A percentile compares a stretch with the other conserved stretches of the same genome.
phyloP scores from a whole-genome alignment of 2,329 filamentous ascomycete genomes.

The Pestalotiopsis sp. region DNA sequence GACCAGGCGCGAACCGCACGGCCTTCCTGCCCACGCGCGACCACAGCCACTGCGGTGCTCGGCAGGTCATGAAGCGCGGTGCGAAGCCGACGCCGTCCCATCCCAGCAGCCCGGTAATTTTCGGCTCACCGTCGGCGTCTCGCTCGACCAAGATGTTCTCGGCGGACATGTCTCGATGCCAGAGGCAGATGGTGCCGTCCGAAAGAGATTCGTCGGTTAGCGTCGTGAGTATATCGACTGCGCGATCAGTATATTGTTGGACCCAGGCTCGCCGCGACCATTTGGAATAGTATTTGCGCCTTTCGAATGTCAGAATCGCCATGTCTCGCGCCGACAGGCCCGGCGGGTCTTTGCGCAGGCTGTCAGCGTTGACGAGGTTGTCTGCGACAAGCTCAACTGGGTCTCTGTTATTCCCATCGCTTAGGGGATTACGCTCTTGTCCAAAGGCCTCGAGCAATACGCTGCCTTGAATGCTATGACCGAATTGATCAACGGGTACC shows the following conservation, averaged over 20 bases:
- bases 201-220: background rate
- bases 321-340: background rate
- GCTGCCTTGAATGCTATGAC: background rate
- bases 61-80: background rate
- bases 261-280: background rate
- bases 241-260: background rate
- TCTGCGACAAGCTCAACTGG: background rate
- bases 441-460: background rate
- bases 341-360: background rate
- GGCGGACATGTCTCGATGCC: background rate
- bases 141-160: slow-evolving; percentile 3
- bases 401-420: background rate
- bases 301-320: background rate
- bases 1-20: background rate
- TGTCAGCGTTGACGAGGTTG: background rate
- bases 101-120: background rate
- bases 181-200: background rate
- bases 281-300: background rate
- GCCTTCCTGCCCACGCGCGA: background rate
- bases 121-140: background rate
- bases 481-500: background rate
- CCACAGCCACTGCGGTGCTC: background rate
- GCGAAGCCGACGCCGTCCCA: background rate
- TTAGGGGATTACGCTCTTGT: background rate
- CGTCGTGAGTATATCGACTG: background rate